Evolutionary conservation across 768 basidiomycete species (phyloP).

Genomic region (Kwoniella shandongensis): DNA sequence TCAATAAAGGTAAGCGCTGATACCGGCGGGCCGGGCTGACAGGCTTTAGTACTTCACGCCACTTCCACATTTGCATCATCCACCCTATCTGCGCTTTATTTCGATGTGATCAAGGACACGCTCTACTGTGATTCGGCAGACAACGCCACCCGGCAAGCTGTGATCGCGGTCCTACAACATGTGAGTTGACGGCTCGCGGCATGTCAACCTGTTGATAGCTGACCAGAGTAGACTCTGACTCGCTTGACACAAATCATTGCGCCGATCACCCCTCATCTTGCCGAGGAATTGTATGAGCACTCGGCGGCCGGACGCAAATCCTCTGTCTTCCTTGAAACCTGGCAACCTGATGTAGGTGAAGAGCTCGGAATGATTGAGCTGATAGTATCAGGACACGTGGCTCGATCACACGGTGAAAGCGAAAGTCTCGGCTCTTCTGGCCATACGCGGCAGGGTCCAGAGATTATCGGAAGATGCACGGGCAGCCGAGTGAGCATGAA

Average conservation of each 20-base stretch:
- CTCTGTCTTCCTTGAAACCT: slow-evolving; percentile 72
- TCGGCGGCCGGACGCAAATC: slow-evolving; percentile 21
- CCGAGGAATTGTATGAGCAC: slow-evolving; percentile 74
- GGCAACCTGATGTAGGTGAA: slow-evolving; percentile 67
- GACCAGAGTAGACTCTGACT: slow-evolving; percentile 61
- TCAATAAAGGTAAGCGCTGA: slow-evolving; percentile 69
- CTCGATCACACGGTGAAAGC: slow-evolving; percentile 60
- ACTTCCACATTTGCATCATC: slow-evolving; percentile 76
- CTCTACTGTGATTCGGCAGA: slow-evolving; percentile 69
- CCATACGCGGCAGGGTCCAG: slow-evolving; percentile 64
- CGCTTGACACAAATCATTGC: slow-evolving; percentile 72
- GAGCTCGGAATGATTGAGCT: not conserved
- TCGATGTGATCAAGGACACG: slow-evolving; percentile 85
- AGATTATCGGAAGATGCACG: slow-evolving; percentile 74
- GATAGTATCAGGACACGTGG: slow-evolving; percentile 61
- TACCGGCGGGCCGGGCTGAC: not conserved
- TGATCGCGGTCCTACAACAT: slow-evolving; percentile 70
- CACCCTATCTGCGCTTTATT: slow-evolving; percentile 85
- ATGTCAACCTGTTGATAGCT: not conserved
- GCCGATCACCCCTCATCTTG: slow-evolving; percentile 84
- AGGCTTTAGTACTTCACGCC: slow-evolving; percentile 64
- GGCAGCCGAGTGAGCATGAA: slow-evolving; percentile 63
- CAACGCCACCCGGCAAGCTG: slow-evolving; percentile 62
- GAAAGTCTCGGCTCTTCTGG: slow-evolving; percentile 67
- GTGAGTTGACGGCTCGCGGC: slow-evolving; percentile 53